Evolutionary conservation across 345 rosid species (phyloP).

Genomic region (Syzygium aqueum): DNA sequence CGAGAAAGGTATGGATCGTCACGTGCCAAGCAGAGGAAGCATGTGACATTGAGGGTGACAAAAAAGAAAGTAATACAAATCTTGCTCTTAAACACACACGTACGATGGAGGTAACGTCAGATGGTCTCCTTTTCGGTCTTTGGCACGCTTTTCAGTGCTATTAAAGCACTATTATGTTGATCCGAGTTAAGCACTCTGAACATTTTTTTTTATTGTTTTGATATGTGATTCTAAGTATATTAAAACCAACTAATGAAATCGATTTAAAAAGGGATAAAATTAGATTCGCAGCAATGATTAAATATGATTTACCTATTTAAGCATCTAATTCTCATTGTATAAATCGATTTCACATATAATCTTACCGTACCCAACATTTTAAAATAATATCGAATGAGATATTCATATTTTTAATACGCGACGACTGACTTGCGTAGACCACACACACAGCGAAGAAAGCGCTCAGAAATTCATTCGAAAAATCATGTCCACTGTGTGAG

Average conservation of each 20-base stretch:
- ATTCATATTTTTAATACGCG: too few relatives aligned
- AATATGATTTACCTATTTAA: rapidly evolving
- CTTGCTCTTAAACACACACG: rapidly evolving
- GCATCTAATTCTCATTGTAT: rapidly evolving
- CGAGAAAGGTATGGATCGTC: neutral
- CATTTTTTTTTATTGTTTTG: neutral
- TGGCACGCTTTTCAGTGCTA: rapidly evolving
- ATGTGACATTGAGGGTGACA: rapidly evolving
- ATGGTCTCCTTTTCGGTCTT: neutral
- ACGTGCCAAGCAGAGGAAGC: neutral
- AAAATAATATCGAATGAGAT: too few relatives aligned
- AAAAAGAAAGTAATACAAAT: rapidly evolving
- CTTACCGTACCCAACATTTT: rapidly evolving
- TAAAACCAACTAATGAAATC: neutral
- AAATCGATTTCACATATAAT: rapidly evolving
- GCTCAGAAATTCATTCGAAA: neutral
- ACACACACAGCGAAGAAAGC: rapidly evolving
- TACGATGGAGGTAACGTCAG: neutral
- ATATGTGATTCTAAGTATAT: neutral
- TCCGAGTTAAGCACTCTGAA: neutral
- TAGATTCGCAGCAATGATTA: rapidly evolving
- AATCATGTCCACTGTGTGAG: neutral
- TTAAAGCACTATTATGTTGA: rapidly evolving
- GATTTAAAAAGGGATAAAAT: neutral
- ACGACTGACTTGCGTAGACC: rapidly evolving